Base-by-base conservation (phyloP, 139 green algal genomes). In the Chlamydomonas eustigma region DNA sequence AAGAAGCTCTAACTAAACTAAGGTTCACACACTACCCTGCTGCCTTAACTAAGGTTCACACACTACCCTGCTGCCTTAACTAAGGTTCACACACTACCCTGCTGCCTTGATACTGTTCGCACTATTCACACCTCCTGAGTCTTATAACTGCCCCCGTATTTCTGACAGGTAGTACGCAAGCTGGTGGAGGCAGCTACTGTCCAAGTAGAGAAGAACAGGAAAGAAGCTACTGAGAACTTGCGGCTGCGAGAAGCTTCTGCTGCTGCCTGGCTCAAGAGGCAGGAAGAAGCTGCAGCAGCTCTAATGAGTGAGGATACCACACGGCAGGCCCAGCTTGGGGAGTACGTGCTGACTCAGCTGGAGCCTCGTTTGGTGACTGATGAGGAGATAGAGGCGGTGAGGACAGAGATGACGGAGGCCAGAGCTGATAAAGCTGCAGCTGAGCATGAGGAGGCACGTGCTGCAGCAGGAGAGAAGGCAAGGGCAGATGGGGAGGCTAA, bases 341-440 rank as follows among this genome's bases (percentile, higher is more conserved):
- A 77, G 1, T 87, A 85, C 74, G 81, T 88, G 28, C 81, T 88
- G 6, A 71, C 18, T 0, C 37, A 84, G 51, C 69, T 88, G 50
- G 63, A 81, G 71, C 75, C 68, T 6, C 37, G 68, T 4, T 4
- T 75, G 38, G 68, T 75, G 18, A 58, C 4, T 73, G 82, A 75
- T 4, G 68, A 58, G 68, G 3, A 58, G 4, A 70, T 85, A 22
- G 70, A 78, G 34, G 38, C 73, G 33, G 75, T 77, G 34, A 39
- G 78, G 12, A 72, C 63, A n/a, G 81, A 82, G 66, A 72, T 88
- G 63, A 30, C 51, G 31, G 51, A 39, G 50, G 80, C 81, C 63
- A 71, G 75, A 37, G 70, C 4, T 71, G 79, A 73, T 32, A 80
- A 83, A 35, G 83, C 78, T n/a, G 81, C 85, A 4, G 73, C 79